These are phyloP conservation scores for Leccinum aurantiacum DNA, from an alignment of 768 basidiomycete genomes.

Conservation along the genomic window DNA sequence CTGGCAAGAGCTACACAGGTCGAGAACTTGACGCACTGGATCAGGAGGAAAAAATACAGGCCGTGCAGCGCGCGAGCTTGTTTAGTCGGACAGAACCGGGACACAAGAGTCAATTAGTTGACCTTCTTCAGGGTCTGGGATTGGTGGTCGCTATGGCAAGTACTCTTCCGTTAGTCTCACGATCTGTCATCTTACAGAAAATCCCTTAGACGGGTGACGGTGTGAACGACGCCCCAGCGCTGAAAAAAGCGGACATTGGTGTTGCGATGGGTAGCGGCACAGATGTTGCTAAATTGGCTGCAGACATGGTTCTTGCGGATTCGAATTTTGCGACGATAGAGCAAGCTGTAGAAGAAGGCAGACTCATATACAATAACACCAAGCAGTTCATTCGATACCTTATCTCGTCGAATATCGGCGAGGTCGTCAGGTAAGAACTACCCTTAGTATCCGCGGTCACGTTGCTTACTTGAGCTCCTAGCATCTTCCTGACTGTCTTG, in stretches of 20 bases:
- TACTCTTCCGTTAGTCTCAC: constrained; percentile 8
- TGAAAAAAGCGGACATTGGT: constrained; percentile 97
- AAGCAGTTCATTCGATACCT: constrained; percentile 99
- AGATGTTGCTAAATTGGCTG: constrained; percentile 96
- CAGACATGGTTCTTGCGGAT: constrained; percentile 97
- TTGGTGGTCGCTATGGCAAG: constrained; percentile 94
- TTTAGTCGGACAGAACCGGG: constrained; percentile 94
- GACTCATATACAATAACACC: constrained; percentile 98
- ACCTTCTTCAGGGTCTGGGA: constrained; percentile 87
- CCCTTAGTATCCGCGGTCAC: background rate
- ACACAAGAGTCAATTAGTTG: constrained; percentile 94
- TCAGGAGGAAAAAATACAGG: constrained; percentile 77
- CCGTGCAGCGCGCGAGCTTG: constrained; percentile 84
- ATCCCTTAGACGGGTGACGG: constrained; percentile 82
- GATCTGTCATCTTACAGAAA: constrained; percentile 10
- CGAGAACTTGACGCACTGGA: constrained; percentile 82
- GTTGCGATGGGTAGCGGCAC: constrained; percentile 99
- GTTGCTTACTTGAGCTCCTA: constrained; percentile 23
- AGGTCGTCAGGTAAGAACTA: constrained; percentile 74
- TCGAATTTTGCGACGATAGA: constrained; percentile 99
- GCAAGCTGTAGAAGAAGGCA: constrained; percentile 93
- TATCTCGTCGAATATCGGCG: constrained; percentile 97
- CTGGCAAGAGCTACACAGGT: constrained; percentile 96
- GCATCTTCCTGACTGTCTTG: constrained; percentile 96
- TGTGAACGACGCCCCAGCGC: constrained; percentile 95